Conservation (phyloP, 371 early-diverging fungal species). For the Apophysomyces sp. region DNA sequence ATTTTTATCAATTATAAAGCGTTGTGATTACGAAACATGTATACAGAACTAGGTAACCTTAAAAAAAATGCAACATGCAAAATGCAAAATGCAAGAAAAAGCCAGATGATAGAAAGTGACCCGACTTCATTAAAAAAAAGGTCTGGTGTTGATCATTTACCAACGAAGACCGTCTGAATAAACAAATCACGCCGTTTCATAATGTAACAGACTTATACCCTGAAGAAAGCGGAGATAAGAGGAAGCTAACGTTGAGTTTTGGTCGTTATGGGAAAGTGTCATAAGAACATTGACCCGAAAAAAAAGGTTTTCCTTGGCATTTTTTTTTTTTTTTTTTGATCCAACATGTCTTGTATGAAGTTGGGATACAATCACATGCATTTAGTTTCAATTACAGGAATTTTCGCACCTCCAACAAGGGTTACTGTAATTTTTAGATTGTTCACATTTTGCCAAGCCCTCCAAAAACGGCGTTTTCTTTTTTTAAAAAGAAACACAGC, state of each 20-base stretch:
- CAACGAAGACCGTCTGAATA: too few relatives aligned
- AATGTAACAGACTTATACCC: neutral
- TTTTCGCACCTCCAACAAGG: neutral
- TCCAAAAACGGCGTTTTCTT: neutral
- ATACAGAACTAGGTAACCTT: too few relatives aligned
- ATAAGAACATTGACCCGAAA: slow-evolving; percentile 2
- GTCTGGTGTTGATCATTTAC: too few relatives aligned
- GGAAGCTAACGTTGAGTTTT: neutral
- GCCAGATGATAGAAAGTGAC: too few relatives aligned
- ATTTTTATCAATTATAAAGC: too few relatives aligned
- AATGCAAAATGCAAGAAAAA: too few relatives aligned
- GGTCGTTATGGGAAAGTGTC: neutral
- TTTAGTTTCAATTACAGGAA: neutral
- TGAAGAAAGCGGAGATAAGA: neutral
- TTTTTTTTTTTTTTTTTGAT: neutral
- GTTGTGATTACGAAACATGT: too few relatives aligned
- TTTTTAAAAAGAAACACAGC: neutral
- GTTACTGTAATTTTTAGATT: neutral
- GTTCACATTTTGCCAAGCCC: slow-evolving; percentile 4
- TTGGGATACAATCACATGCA: neutral
- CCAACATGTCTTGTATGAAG: neutral
- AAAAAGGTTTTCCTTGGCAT: neutral
- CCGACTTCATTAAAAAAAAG: too few relatives aligned
- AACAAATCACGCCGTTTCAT: neutral
- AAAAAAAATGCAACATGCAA: too few relatives aligned